These are phyloP conservation scores for Phytophthora meadii DNA, from an alignment of 352 stramenopile species.

Conservation along the genomic window DNA sequence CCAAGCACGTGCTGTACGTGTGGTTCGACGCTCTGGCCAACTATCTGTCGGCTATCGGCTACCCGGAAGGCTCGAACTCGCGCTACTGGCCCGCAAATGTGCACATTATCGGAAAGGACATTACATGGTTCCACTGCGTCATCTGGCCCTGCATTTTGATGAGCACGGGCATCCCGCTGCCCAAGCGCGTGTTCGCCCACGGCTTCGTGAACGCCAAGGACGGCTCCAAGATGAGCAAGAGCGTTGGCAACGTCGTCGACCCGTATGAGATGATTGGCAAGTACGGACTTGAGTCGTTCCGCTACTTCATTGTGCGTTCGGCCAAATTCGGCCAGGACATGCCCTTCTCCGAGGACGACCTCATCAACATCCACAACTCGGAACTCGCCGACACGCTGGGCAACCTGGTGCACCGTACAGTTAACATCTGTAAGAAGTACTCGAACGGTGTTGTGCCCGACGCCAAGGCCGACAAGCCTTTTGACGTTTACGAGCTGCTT, in stretches of 20 bases:
- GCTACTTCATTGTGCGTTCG: slow-evolving; percentile 93
- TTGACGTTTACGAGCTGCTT: slow-evolving; percentile 89
- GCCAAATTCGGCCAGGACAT: slow-evolving; percentile 97
- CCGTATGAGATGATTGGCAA: slow-evolving; percentile 95
- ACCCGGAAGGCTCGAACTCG: slow-evolving; percentile 82
- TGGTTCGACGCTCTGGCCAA: slow-evolving; percentile 99
- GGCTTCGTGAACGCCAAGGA: slow-evolving; percentile 99
- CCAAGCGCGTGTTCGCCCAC: slow-evolving; percentile 96
- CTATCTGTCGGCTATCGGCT: slow-evolving; percentile 97
- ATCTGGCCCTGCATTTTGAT: slow-evolving; percentile 99
- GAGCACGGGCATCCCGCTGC: slow-evolving; percentile 94
- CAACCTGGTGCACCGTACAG: slow-evolving; percentile 97
- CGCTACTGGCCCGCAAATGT: slow-evolving; percentile 87
- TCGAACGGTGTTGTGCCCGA: slow-evolving; percentile 86
- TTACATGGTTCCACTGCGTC: slow-evolving; percentile 98
- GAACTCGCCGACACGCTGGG: slow-evolving; percentile 93
- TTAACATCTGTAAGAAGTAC: slow-evolving; percentile 97
- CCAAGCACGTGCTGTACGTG: slow-evolving; percentile 99
- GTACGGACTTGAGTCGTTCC: slow-evolving; percentile 96
- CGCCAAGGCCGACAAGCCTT: slow-evolving; percentile 65
- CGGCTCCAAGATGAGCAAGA: slow-evolving; percentile 99
- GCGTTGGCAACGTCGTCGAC: slow-evolving; percentile 98
- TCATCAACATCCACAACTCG: slow-evolving; percentile 98
- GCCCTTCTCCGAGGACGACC: slow-evolving; percentile 90
- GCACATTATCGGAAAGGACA: slow-evolving; percentile 98